Conservation (phyloP, 2,329 filamentous ascomycete species). For the Xylaria sp. region DNA sequence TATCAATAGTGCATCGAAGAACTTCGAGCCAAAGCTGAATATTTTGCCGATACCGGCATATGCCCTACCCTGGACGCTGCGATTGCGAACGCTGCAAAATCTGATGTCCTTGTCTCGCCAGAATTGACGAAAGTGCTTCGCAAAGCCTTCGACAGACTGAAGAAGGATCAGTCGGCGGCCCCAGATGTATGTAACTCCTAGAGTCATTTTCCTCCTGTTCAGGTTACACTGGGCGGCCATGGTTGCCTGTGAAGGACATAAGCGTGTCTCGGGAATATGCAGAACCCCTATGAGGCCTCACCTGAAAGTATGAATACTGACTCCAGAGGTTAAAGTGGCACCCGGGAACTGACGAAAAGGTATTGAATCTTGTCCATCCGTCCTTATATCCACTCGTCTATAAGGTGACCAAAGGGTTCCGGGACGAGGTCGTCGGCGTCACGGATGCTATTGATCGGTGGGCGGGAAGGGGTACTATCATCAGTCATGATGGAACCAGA, state of each 20-base stretch:
- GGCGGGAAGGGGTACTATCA: conserved; percentile 37
- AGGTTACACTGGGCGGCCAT: too few species aligned
- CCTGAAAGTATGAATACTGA: too few species aligned
- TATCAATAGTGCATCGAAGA: conserved; percentile 48
- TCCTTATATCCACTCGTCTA: conserved; percentile 64
- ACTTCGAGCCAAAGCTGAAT: conserved; percentile 55
- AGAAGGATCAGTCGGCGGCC: conserved; percentile 48
- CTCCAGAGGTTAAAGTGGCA: too few species aligned
- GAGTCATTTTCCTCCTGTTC: too few species aligned
- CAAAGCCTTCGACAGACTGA: conserved; percentile 49
- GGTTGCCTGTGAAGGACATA: too few species aligned
- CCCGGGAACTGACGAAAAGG: conserved; percentile 56
- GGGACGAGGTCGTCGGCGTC: conserved; percentile 39
- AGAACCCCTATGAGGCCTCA: too few species aligned
- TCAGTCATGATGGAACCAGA: neutral
- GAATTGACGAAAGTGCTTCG: conserved; percentile 43
- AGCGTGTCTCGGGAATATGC: too few species aligned
- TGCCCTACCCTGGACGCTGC: conserved; percentile 52
- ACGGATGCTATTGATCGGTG: conserved; percentile 35
- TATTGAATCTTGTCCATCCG: conserved; percentile 65
- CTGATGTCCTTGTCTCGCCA: conserved; percentile 52
- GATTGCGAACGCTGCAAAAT: conserved; percentile 54
- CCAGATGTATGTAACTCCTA: too few species aligned
- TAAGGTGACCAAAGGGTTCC: conserved; percentile 46
- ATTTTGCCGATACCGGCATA: conserved; percentile 48